phyloP scores from a whole-genome alignment of 805 yeast genomes.

The Ogataea trehaloabstinens region DNA sequence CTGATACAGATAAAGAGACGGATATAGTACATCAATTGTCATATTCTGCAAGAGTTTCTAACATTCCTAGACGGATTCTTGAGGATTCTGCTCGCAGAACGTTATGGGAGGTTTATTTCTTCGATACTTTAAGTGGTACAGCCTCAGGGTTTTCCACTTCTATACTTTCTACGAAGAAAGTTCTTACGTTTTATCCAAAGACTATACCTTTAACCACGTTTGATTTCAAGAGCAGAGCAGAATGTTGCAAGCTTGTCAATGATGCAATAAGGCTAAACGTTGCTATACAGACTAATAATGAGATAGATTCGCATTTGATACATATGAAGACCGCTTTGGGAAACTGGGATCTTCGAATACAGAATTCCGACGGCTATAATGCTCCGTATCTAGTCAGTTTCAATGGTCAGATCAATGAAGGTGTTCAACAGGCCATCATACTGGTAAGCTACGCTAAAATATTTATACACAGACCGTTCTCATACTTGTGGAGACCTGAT shows the following conservation, averaged over 20 bases:
- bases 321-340: conserved; percentile 47
- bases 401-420: conserved; percentile 49
- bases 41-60: conserved; percentile 16
- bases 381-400: conserved; percentile 42
- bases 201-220: conserved; percentile 35
- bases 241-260: conserved; percentile 46
- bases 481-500: conserved; percentile 50
- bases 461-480: conserved; percentile 54
- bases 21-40: conserved; percentile 14
- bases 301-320: conserved; percentile 35
- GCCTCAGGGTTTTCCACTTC: conserved; percentile 50
- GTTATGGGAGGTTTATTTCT: conserved; percentile 51
- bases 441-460: conserved; percentile 51
- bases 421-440: conserved; percentile 49
- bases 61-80: conserved; percentile 21
- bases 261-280: conserved; percentile 48
- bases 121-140: conserved; percentile 52
- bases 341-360: conserved; percentile 48
- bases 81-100: conserved; percentile 42
- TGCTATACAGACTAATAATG: conserved; percentile 40
- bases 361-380: conserved; percentile 40
- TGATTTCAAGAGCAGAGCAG: conserved; percentile 47
- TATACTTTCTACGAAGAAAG: conserved; percentile 33
- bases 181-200: conserved; percentile 40
- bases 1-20: conserved; percentile 18